Base-by-base conservation (phyloP, 2,329 filamentous ascomycete genomes). In the Microsporum audouinii region DNA sequence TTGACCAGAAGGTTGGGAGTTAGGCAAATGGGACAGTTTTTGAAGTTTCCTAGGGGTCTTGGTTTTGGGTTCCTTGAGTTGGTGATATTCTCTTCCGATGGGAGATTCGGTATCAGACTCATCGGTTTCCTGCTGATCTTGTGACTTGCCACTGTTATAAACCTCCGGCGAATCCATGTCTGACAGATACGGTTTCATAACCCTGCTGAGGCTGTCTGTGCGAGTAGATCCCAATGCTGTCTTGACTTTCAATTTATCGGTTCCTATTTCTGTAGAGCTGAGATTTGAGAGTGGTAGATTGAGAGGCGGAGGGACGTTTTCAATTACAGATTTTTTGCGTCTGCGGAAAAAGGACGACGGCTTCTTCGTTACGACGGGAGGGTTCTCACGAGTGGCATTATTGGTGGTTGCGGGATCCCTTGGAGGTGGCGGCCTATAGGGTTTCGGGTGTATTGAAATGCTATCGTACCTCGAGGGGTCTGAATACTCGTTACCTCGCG, bases 291-390 rank as follows among this genome's bases (percentile, higher is more conserved):
- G 74, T 73, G 76, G 63, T 71, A 79, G 66, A 67, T 71, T 62
- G 73, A 80, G 73, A 6, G 87, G 84, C 38, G 87, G 84, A 43
- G 81, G 81, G 27, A 83, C 80, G 51, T 73, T 71, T 64, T 95
- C 91, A 29, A 58, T 43, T 12, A 90, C 75, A 3, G 91, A 96
- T 81, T 92, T 95, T 82, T 97, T 97, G 65, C 91, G 84, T 63
- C 94, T 83, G 64, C 94, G 84, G 77, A 97, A 97, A 76, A 99
- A 97, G 0, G 90, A 92, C 0, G 92, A 95, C 2, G 89, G 84
- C 73, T 96, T 96, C 78, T 96, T 96, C 68, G 89, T 88, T 58
- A 96, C 77, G 49, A 74, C 75, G 33, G 71, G 72, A 10, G 70
- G 66, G 43, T 70, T 71, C 60, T 76, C 72, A 49, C 72, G 72